Base-by-base conservation (phyloP, 23 red algal genomes). In the Cyanidiococcus yangmingshanensis region DNA sequence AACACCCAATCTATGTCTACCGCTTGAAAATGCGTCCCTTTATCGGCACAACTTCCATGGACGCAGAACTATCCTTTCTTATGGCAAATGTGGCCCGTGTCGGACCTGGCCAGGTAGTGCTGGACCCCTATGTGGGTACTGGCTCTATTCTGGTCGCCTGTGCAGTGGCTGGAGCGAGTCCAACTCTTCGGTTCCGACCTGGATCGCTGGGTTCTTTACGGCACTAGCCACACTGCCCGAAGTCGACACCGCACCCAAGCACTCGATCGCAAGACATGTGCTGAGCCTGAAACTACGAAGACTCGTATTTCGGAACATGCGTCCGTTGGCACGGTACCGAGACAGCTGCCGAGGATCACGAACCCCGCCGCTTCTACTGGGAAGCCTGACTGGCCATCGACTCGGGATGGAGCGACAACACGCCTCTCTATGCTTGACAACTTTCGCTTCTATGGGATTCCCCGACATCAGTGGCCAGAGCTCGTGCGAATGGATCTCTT, bases 41-140 rank as follows among this genome's bases (percentile, higher is more conserved):
- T 71, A 85, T 98, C 75, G 94, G 94, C 21, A 88, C 94, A 0
- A 98, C 94, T 34, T 85, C 84, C 63, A 98, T 91, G 94, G 88
- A 98, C 51, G 94, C 94, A 1, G 88, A 91, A 77, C 58, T 98
- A 68, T 39, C 94, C n/a, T 98, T 98, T 79, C 80, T 98, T 58
- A 98, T 98, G 94, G 87, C 88, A 25, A 98, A 98, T 50, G 79
- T 92, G 68, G 94, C 88, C 16, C 68, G 78, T 31, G 77, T 92
- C 17, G 67, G 79, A 41, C 74, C 76, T 2, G 83, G 77, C 36
- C 45, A 79, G 41, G 68, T 91, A 67, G 87, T 98, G 0, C 57
- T 90, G 39, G 94, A 98, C 50, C 94, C 94, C 31, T 98, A 90
- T 41, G 86, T 82, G 37, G 94, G 94, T 0, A 98, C 94, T 17